These are phyloP conservation scores for Coelastrella sp. DNA, from an alignment of 139 green algal genomes.

Conservation along the genomic window DNA sequence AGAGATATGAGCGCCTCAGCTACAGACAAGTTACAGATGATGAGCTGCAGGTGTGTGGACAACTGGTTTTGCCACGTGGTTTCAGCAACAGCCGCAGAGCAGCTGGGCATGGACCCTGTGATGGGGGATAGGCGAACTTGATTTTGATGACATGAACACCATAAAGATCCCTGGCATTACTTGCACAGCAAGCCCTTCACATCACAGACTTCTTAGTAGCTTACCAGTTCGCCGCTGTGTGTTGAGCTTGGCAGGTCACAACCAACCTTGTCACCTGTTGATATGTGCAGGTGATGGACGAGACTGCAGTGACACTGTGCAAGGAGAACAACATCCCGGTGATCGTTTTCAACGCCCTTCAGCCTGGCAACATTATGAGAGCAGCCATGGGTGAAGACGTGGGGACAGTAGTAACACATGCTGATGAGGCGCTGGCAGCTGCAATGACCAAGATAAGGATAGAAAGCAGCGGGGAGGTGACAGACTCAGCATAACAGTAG, in stretches of 20 bases:
- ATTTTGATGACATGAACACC: too few relatives aligned
- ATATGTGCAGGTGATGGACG: conserved; percentile 92
- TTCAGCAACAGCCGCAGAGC: too few relatives aligned
- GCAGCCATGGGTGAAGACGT: conserved; percentile 59
- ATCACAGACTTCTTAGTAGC: too few relatives aligned
- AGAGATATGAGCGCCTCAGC: conserved; percentile 54
- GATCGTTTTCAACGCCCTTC: conserved; percentile 91
- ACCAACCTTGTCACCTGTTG: neutral
- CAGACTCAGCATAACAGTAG: neutral
- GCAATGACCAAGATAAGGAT: neutral
- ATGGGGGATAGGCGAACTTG: too few relatives aligned
- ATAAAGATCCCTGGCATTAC: too few relatives aligned
- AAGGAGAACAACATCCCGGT: conserved; percentile 98
- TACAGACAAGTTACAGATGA: conserved; percentile 58
- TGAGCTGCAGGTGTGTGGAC: conserved; percentile 28
- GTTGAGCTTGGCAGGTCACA: too few relatives aligned
- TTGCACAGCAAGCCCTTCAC: too few relatives aligned
- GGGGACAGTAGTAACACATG: conserved; percentile 58
- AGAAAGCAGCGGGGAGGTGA: neutral
- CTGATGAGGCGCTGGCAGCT: conserved; percentile 14
- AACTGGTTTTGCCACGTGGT: neutral
- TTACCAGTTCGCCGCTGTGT: too few relatives aligned
- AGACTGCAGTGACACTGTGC: conserved; percentile 98
- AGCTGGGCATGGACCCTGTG: too few relatives aligned
- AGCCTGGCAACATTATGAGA: conserved; percentile 79